phyloP scores from a whole-genome alignment of 768 basidiomycete species.

The Butyriboletus loyo region DNA sequence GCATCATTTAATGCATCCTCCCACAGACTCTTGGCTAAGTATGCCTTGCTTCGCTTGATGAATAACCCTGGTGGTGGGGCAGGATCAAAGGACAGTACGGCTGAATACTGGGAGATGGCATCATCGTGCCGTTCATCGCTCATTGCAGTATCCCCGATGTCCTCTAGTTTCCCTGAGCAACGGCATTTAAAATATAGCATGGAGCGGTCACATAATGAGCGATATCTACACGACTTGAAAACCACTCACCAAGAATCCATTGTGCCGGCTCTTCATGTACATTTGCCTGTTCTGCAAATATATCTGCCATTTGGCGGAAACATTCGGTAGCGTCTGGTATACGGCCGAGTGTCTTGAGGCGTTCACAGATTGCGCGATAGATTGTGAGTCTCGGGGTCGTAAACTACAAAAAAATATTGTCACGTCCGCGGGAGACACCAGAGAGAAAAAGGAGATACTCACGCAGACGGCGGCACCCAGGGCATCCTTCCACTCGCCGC shows the following conservation, averaged over 20 bases:
- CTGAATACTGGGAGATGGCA: constrained; percentile 6
- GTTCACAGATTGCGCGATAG: background rate
- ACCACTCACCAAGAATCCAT: background rate
- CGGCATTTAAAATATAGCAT: background rate
- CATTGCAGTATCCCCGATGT: background rate
- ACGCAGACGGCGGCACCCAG: background rate
- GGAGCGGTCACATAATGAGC: no score
- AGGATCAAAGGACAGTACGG: background rate
- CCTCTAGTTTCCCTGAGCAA: background rate
- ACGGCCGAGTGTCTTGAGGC: background rate
- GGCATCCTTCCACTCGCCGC: background rate
- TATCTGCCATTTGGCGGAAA: background rate
- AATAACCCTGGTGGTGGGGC: background rate
- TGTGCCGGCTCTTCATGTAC: background rate
- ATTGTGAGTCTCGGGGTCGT: no score
- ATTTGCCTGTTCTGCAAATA: background rate
- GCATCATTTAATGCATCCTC: background rate
- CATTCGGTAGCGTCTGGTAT: background rate
- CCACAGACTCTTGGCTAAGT: background rate
- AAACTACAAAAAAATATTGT: no score
- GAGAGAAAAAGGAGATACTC: background rate
- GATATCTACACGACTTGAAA: no score
- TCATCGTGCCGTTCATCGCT: background rate
- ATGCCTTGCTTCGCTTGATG: constrained; percentile 7
- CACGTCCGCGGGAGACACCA: background rate